Evolutionary conservation across 75 land plant species (phyloP).

Genomic region (Gnetum montanum): DNA sequence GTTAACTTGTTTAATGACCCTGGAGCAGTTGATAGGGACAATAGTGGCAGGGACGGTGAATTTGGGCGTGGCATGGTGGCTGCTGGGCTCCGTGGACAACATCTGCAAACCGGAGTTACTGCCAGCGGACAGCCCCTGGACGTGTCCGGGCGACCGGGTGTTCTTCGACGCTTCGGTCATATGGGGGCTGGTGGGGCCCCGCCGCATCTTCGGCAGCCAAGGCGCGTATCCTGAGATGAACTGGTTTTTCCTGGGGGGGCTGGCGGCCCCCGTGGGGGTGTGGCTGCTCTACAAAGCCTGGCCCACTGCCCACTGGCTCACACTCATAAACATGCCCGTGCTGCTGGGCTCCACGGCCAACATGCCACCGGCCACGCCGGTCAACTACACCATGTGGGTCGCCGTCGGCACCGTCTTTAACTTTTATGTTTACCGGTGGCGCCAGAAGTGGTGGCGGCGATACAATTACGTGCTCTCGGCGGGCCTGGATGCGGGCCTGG

Average conservation of each 20-base stretch:
- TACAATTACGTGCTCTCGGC: constrained; percentile 65
- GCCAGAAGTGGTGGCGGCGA: no score
- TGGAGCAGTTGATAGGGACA: constrained; percentile 49
- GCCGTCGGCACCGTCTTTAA: no score
- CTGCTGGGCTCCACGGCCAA: constrained; percentile 39
- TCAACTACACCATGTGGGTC: constrained; percentile 62
- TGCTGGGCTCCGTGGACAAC: constrained; percentile 46
- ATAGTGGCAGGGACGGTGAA: constrained; percentile 59
- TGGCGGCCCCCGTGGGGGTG: constrained; percentile 35
- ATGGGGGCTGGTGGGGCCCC: constrained; percentile 61
- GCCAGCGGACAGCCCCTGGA: constrained; percentile 72
- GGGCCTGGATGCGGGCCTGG: constrained; percentile 70
- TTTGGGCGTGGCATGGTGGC: constrained; percentile 63
- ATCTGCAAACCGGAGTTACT: constrained; percentile 50
- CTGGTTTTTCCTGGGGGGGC: constrained; percentile 69
- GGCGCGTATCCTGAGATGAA: no score
- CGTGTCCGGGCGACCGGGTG: constrained; percentile 57
- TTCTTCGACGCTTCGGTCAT: constrained; percentile 56
- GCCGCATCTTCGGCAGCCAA: constrained; percentile 50
- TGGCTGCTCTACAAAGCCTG: no score
- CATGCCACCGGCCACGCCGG: constrained; percentile 71
- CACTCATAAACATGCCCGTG: constrained; percentile 71
- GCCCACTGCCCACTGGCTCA: no score
- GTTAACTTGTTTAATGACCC: no score
- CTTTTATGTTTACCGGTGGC: no score